phyloP scores from a whole-genome alignment of 2,329 filamentous ascomycete species.

The Phaeosphaeria sp. region DNA sequence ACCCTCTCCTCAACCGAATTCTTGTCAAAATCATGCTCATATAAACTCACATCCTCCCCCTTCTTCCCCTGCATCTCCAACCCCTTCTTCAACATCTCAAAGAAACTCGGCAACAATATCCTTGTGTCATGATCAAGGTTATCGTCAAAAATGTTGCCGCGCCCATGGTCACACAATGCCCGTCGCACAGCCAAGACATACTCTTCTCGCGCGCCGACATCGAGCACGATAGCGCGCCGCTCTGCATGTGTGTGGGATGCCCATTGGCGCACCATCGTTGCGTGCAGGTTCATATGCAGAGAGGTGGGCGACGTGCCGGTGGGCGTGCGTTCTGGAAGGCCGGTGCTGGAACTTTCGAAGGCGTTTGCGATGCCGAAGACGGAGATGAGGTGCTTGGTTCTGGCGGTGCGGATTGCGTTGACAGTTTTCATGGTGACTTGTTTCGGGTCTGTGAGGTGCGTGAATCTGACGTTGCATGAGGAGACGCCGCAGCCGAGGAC shows the following conservation, averaged over 20 bases:
- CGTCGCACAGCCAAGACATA: conserved; percentile 25
- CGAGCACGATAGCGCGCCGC: conserved; percentile 9
- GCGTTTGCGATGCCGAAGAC: conserved; percentile 25
- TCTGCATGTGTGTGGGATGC: conserved; percentile 4
- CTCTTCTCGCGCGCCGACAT: conserved; percentile 5
- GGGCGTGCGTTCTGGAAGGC: conserved; percentile 31
- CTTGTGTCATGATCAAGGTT: conserved; percentile 16
- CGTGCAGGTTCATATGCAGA: conserved; percentile 36
- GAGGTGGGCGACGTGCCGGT: conserved; percentile 24
- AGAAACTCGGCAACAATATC: conserved; percentile 35
- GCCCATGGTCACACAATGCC: conserved; percentile 23
- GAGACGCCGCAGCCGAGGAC: conserved; percentile 32
- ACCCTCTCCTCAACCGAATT: conserved; percentile 32
- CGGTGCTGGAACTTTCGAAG: conserved; percentile 31
- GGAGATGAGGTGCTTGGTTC: conserved; percentile 28
- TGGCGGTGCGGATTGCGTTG: conserved; percentile 19
- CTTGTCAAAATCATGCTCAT: conserved; percentile 29
- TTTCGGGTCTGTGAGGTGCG: background rate
- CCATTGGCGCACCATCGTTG: conserved; percentile 36
- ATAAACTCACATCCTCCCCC: conserved; percentile 19
- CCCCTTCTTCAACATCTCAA: conserved; percentile 26
- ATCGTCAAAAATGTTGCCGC: conserved; percentile 33
- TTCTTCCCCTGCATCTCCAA: conserved; percentile 19
- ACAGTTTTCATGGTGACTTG: conserved; percentile 5
- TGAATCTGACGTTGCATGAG: conserved; percentile 23